Conservation (phyloP, 2,329 filamentous ascomycete genomes). For the Ceratocystis eucalypticola region DNA sequence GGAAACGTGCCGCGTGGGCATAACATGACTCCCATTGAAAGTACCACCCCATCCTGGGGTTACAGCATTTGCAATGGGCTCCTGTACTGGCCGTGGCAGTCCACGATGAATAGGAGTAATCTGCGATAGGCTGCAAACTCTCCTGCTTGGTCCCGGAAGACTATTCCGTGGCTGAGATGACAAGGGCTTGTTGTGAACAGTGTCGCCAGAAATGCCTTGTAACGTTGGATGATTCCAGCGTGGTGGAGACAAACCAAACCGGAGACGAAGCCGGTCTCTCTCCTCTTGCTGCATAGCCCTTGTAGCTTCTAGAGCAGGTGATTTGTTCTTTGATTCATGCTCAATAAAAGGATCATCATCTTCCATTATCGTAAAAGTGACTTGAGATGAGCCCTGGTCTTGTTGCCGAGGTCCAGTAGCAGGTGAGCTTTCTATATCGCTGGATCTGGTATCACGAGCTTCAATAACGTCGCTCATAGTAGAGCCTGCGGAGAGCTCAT, state of each 20-base stretch:
- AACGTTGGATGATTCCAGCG: background rate
- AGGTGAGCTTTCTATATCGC: background rate
- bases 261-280: background rate
- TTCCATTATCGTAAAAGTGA: background rate
- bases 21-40: background rate
- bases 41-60: background rate
- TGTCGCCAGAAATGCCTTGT: background rate
- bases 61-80: background rate
- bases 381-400: background rate
- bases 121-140: background rate
- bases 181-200: background rate
- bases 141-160: background rate
- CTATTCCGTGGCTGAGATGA: background rate
- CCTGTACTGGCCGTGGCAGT: background rate
- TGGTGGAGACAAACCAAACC: background rate
- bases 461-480: background rate
- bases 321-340: background rate
- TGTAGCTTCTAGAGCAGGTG: background rate
- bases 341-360: conserved; percentile 6
- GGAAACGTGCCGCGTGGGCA: background rate
- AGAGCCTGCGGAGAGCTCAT: background rate
- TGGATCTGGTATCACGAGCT: background rate
- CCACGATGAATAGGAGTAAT: background rate
- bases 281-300: background rate
- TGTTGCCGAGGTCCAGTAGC: background rate